Conservation (phyloP, 2,329 filamentous ascomycete species). For the Apiospora saccharicola region DNA sequence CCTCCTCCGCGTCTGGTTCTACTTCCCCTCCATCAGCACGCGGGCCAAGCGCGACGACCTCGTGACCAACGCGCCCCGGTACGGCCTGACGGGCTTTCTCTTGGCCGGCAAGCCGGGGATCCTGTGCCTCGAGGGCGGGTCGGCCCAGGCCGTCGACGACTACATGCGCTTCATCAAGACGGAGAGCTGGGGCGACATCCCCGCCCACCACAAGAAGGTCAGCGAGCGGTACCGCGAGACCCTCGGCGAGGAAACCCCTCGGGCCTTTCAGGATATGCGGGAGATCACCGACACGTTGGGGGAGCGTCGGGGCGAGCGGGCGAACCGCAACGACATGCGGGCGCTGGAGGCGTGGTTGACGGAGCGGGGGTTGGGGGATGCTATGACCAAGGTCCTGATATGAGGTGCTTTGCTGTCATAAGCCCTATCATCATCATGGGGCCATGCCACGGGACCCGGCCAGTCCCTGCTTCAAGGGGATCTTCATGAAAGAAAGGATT, state of each 20-base stretch:
- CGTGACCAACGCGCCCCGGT: slow-evolving; percentile 58
- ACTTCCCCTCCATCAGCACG: slow-evolving; percentile 68
- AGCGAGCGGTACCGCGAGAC: slow-evolving; percentile 60
- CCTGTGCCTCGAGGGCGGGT: slow-evolving; percentile 58
- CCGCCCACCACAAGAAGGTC: slow-evolving; percentile 68
- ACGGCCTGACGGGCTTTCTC: slow-evolving; percentile 65
- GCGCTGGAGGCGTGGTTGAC: slow-evolving; percentile 58
- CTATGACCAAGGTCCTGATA: slow-evolving; percentile 52
- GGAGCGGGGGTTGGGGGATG: slow-evolving; percentile 52
- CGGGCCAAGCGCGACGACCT: slow-evolving; percentile 65
- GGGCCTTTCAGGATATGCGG: slow-evolving; percentile 62
- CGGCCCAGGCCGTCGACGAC: slow-evolving; percentile 57
- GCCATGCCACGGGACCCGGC: not conserved
- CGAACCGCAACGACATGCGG: slow-evolving; percentile 61
- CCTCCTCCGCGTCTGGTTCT: slow-evolving; percentile 66
- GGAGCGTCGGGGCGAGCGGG: slow-evolving; percentile 55
- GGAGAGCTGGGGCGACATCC: slow-evolving; percentile 69
- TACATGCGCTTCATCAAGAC: slow-evolving; percentile 72
- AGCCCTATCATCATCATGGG: too few relatives aligned
- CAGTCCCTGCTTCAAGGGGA: not conserved
- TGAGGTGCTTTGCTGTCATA: slow-evolving; percentile 11
- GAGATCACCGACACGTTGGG: slow-evolving; percentile 61
- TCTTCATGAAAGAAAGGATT: not conserved
- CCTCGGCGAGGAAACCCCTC: slow-evolving; percentile 22
- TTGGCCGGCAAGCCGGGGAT: slow-evolving; percentile 66